Evolutionary conservation across 164 flowering plant genomes (phyloP).

Genomic region (Euptelea pleiosperma): DNA sequence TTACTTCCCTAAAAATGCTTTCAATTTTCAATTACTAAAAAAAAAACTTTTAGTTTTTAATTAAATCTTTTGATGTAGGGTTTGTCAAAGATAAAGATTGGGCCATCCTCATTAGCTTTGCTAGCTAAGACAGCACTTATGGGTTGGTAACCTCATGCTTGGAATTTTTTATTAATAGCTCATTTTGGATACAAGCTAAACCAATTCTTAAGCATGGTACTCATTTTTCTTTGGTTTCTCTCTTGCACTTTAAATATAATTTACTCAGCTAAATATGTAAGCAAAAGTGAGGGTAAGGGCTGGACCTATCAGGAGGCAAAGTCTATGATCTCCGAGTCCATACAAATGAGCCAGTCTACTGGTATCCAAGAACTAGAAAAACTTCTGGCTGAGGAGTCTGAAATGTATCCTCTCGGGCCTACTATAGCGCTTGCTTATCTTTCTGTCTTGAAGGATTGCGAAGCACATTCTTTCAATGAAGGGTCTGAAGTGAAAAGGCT

Average conservation of each 20-base stretch:
- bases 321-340: constrained; percentile 62
- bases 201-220: neutral
- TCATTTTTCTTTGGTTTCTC: neutral
- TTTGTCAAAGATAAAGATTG: constrained; percentile 67
- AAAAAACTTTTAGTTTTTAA: neutral
- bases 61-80: constrained; percentile 40
- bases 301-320: constrained; percentile 72
- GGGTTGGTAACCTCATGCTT: constrained; percentile 50
- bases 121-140: constrained; percentile 77
- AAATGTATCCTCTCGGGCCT: constrained; percentile 79
- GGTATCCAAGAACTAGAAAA: constrained; percentile 52
- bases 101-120: constrained; percentile 74
- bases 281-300: constrained; percentile 64
- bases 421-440: constrained; percentile 72
- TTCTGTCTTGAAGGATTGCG: constrained; percentile 77
- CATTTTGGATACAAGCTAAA: neutral
- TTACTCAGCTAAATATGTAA: constrained; percentile 66
- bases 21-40: constrained; percentile 9
- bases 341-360: constrained; percentile 72
- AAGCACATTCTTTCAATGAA: constrained; percentile 67
- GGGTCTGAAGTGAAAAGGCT: constrained; percentile 86
- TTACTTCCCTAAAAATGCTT: constrained; percentile 5
- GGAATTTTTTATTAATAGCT: neutral
- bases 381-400: constrained; percentile 61
- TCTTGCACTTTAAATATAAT: neutral